Evolutionary conservation across 108 stramenopile species (phyloP).

Genomic region (Pseudonitzschia pungens): DNA sequence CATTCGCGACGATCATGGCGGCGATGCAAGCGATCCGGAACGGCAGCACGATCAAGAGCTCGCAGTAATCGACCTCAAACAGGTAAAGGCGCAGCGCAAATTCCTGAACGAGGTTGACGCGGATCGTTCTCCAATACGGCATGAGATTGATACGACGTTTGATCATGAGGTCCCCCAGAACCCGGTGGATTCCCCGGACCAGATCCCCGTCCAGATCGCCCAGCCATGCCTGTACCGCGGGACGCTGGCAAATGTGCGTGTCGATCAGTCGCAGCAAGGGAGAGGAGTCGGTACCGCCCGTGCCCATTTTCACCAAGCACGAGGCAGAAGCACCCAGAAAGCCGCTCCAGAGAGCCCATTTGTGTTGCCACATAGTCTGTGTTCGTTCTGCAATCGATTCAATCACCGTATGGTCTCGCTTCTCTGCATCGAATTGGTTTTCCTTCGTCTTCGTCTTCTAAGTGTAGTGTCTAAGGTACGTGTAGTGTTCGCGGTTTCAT

Average conservation of each 20-base stretch:
- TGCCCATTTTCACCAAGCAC: slow-evolving; percentile 58
- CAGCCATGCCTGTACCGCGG: neutral
- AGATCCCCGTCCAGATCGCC: slow-evolving; percentile 27
- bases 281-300: slow-evolving; percentile 6
- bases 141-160: slow-evolving; percentile 33
- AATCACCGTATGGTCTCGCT: neutral
- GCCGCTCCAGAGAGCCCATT: slow-evolving; percentile 53
- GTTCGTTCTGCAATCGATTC: neutral
- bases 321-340: slow-evolving; percentile 66
- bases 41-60: slow-evolving; percentile 22
- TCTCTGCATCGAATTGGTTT: neutral
- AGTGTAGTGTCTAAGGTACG: no score
- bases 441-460: neutral
- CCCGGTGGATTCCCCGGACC: neutral
- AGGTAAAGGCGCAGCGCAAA: slow-evolving; percentile 13
- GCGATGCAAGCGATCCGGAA: slow-evolving; percentile 51
- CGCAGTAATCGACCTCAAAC: slow-evolving; percentile 36
- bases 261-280: slow-evolving; percentile 3
- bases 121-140: slow-evolving; percentile 19
- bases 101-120: slow-evolving; percentile 2
- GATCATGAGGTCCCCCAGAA: slow-evolving; percentile 35
- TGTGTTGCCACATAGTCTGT: slow-evolving; percentile 42
- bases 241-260: neutral
- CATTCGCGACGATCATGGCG: slow-evolving; percentile 60
- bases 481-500: no score